phyloP scores from a whole-genome alignment of 179 eudicot species.

The Actinidia arguta region DNA sequence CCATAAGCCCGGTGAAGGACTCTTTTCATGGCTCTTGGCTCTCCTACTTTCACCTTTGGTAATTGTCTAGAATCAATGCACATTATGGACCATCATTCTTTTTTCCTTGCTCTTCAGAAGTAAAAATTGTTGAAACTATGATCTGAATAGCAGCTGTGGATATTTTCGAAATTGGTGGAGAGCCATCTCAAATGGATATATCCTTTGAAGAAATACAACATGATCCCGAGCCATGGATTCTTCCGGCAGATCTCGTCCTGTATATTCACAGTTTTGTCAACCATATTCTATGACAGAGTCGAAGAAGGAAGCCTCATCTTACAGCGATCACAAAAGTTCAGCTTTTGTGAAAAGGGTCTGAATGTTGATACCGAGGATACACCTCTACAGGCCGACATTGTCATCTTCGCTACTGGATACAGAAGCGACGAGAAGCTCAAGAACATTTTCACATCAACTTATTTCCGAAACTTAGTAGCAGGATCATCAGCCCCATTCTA shows the following conservation, averaged over 20 bases:
- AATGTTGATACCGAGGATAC: conserved; percentile 25
- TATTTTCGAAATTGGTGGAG: conserved; percentile 40
- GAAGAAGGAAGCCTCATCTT: conserved; percentile 44
- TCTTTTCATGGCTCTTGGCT: too few species aligned
- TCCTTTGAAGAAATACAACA: conserved; percentile 35
- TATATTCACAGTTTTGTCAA: conserved; percentile 28
- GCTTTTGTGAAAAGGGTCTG: conserved; percentile 36
- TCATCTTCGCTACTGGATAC: conserved; percentile 46
- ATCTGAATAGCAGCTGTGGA: conserved; percentile 40
- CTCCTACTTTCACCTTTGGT: background rate
- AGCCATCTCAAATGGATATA: conserved; percentile 33
- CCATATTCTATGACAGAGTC: conserved; percentile 37
- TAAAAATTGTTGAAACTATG: background rate
- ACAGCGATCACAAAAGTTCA: conserved; percentile 24
- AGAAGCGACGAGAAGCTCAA: conserved; percentile 36
- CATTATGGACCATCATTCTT: background rate
- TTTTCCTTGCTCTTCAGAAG: background rate
- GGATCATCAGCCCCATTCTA: too few species aligned
- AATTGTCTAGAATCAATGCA: background rate
- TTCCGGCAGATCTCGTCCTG: conserved; percentile 31
- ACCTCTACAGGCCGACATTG: conserved; percentile 33
- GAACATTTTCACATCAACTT: conserved; percentile 24
- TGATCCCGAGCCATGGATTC: conserved; percentile 46
- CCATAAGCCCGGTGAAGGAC: too few species aligned
- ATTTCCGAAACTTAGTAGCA: too few species aligned